phyloP scores from a whole-genome alignment of 306 rosid species.

The Trichosanthes cucumerina region DNA sequence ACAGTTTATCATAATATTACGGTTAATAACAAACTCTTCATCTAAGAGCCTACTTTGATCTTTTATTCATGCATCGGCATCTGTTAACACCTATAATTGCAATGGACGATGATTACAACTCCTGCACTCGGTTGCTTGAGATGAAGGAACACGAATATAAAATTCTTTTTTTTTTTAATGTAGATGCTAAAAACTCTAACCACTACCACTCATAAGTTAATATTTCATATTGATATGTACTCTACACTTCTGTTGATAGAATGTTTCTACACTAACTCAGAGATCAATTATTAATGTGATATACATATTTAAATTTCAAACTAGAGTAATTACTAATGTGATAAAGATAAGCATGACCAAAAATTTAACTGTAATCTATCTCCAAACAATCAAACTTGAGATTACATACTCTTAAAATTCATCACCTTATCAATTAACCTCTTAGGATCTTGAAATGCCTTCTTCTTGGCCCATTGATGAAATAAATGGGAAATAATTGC shows the following conservation, averaged over 20 bases:
- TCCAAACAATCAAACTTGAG: not conserved
- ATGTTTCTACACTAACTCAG: not conserved
- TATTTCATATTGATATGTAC: not conserved
- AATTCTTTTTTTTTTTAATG: not conserved
- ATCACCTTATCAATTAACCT: conserved; percentile 87
- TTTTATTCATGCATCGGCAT: not conserved
- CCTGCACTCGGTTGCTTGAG: not conserved
- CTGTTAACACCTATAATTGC: not conserved
- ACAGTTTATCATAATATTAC: not conserved
- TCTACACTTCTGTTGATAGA: not conserved
- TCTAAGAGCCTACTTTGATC: not conserved
- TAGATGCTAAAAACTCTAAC: not conserved
- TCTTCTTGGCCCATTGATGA: conserved; percentile 90
- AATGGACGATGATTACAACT: not conserved
- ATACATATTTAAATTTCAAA: not conserved
- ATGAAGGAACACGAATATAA: not conserved
- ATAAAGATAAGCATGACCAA: not conserved
- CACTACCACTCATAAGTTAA: not conserved
- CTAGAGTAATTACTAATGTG: not conserved
- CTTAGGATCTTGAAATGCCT: conserved; percentile 90
- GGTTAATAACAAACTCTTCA: not conserved
- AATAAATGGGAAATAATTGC: conserved; percentile 69
- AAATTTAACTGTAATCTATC: not conserved
- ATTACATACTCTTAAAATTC: not conserved
- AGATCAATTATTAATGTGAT: not conserved